Conservation (phyloP, 2,329 filamentous ascomycete species). For the Fusarium papillatum region DNA sequence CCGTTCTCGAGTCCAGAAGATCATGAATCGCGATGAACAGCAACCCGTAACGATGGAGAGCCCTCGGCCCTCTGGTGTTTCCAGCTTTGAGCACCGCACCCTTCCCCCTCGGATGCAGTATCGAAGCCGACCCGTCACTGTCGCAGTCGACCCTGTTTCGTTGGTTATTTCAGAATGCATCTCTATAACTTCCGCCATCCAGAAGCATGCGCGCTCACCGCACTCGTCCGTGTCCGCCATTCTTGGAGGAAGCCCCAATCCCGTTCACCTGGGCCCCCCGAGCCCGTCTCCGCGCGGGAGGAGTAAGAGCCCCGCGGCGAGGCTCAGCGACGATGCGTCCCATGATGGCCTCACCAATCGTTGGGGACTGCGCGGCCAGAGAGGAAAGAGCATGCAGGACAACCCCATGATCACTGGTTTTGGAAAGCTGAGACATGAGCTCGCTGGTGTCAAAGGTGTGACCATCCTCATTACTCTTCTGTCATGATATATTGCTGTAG, state of each 20-base stretch:
- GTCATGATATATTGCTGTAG: conserved; percentile 5
- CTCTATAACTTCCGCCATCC: conserved; percentile 97
- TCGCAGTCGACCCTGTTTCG: conserved; percentile 91
- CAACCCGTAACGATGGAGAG: conserved; percentile 43
- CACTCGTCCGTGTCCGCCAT: conserved; percentile 98
- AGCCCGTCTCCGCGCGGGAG: conserved; percentile 56
- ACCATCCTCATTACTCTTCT: neutral
- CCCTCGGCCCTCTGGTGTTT: conserved; percentile 32
- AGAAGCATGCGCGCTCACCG: conserved; percentile 96
- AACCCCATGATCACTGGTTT: conserved; percentile 97
- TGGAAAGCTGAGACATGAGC: conserved; percentile 87
- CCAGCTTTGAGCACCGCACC: conserved; percentile 37
- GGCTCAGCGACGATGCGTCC: conserved; percentile 54
- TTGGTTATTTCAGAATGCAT: conserved; percentile 99
- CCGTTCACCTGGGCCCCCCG: conserved; percentile 66
- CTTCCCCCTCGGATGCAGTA: conserved; percentile 67
- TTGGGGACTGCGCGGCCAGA: conserved; percentile 95
- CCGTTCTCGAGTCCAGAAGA: conserved; percentile 38
- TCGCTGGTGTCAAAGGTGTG: conserved; percentile 86
- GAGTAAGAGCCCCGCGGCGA: conserved; percentile 55
- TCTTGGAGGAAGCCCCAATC: conserved; percentile 80
- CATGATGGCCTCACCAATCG: conserved; percentile 79
- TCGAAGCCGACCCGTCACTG: conserved; percentile 75
- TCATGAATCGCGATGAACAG: conserved; percentile 51
- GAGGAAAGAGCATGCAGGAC: conserved; percentile 97